These are phyloP conservation scores for Vinca minor DNA, from an alignment of 257 asterid species.

Conservation along the genomic window DNA sequence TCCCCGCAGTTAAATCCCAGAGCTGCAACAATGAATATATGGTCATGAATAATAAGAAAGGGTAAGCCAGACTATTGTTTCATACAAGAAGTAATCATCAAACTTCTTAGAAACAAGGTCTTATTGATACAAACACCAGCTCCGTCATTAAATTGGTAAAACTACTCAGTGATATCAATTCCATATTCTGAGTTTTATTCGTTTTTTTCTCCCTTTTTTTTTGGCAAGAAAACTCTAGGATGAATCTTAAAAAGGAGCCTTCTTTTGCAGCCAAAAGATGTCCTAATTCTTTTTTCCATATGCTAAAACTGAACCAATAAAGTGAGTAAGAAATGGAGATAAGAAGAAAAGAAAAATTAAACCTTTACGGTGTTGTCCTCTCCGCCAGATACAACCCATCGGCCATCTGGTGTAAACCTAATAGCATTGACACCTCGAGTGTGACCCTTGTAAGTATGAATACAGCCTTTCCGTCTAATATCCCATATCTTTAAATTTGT, in stretches of 20 bases:
- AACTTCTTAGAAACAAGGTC: not conserved
- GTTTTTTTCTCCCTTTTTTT: too few species aligned
- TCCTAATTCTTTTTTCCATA: too few species aligned
- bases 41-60: conserved; percentile 19
- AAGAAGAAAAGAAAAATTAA: conserved; percentile 11
- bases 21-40: conserved; percentile 47
- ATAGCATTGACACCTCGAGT: conserved; percentile 87
- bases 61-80: not conserved
- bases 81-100: not conserved
- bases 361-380: conserved; percentile 99
- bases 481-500: conserved; percentile 98
- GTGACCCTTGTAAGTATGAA: conserved; percentile 97
- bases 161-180: too few species aligned
- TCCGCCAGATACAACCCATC: conserved; percentile 99
- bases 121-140: not conserved
- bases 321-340: conserved; percentile 1
- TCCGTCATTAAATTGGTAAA: too few species aligned
- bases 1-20: conserved; percentile 99
- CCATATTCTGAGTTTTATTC: too few species aligned
- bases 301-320: not conserved
- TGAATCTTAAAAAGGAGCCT: not conserved
- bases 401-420: conserved; percentile 97
- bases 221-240: too few species aligned
- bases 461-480: conserved; percentile 89
- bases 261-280: not conserved